These are phyloP conservation scores for Juglanconis oblonga DNA, from an alignment of 2,329 filamentous ascomycete species.

Conservation along the genomic window DNA sequence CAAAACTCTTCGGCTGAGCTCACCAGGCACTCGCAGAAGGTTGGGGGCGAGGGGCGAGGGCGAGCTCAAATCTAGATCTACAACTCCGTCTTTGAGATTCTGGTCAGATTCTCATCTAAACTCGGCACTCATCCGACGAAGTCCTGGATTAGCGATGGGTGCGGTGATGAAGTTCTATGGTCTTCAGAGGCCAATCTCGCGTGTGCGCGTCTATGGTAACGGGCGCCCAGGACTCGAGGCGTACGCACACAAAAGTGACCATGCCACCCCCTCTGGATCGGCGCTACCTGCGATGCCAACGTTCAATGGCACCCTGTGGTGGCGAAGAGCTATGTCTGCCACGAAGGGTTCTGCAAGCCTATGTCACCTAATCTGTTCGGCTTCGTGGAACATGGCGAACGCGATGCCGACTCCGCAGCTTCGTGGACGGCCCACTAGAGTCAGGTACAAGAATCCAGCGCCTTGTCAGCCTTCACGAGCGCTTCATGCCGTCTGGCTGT, in stretches of 20 bases:
- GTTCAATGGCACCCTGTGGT: not conserved
- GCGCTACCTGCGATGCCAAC: not conserved
- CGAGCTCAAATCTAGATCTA: too few relatives aligned
- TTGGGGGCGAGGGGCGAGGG: too few relatives aligned
- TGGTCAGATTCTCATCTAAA: too few relatives aligned
- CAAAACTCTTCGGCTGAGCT: not conserved
- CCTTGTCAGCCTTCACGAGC: not conserved
- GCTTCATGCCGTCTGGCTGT: not conserved
- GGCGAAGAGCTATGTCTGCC: not conserved
- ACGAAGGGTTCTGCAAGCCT: not conserved
- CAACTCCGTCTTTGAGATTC: too few relatives aligned
- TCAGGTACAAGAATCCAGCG: conserved; percentile 1
- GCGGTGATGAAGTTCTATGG: too few relatives aligned
- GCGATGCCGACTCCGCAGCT: not conserved
- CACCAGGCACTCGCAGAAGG: not conserved
- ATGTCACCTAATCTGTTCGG: not conserved
- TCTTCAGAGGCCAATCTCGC: too few relatives aligned
- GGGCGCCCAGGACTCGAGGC: too few relatives aligned
- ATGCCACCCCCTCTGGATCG: too few relatives aligned
- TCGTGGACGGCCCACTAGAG: not conserved
- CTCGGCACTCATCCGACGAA: too few relatives aligned
- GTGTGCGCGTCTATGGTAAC: too few relatives aligned
- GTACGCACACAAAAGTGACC: too few relatives aligned
- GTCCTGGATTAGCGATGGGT: too few relatives aligned
- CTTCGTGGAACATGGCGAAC: conserved; percentile 4